Percentiles rank a stretch among this genome's conserved stretches.
Evolutionary conservation across 2,329 filamentous ascomycete species (phyloP).

Genomic region (Botryotinia calthae): DNA sequence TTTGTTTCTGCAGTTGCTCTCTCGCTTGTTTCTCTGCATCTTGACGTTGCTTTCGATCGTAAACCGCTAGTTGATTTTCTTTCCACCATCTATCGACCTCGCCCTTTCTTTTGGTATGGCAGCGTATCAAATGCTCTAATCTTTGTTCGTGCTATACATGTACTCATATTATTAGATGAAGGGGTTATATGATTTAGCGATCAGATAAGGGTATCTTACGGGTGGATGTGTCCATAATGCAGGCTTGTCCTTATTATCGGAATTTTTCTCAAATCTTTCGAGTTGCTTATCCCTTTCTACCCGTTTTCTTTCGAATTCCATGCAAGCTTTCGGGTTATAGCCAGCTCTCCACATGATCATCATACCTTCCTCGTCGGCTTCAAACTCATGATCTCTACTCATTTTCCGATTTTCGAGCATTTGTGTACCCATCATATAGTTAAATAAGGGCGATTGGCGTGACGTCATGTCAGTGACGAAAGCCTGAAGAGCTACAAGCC

Average conservation of each 20-base stretch:
- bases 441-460: background rate
- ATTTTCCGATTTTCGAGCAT: background rate
- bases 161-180: background rate
- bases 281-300: background rate
- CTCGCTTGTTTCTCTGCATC: background rate
- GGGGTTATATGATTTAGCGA: background rate
- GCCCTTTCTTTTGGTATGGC: background rate
- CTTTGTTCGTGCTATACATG: background rate
- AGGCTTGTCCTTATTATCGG: background rate
- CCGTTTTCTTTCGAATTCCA: background rate
- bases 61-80: background rate
- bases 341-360: background rate
- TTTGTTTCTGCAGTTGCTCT: background rate
- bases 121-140: background rate
- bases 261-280: background rate
- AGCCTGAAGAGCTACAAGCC: background rate
- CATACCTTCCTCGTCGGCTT: background rate
- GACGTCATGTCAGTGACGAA: background rate
- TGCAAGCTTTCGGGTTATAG: background rate
- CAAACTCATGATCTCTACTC: background rate
- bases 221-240: background rate
- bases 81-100: background rate
- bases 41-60: background rate
- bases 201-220: background rate
- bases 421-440: accelerated